Base-by-base conservation (phyloP, 306 rosid genomes). In the Malus asiatica region DNA sequence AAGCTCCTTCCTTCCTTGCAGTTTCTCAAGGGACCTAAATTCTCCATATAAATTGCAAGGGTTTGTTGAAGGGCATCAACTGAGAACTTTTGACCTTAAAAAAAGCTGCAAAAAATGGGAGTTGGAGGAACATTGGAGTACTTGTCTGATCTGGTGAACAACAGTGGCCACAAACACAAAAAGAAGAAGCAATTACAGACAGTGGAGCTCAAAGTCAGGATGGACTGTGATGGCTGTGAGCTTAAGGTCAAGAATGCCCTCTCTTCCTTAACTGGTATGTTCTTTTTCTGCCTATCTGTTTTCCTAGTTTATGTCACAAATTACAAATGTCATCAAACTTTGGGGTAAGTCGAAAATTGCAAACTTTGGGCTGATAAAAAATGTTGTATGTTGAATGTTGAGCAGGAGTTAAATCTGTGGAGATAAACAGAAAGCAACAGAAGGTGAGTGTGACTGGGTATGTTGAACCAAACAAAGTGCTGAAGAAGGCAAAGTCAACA, bases 171-270 rank as follows among this genome's bases (percentile, higher is more conserved):
- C 66, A 86, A 76, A 32, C 86, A 84, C 83, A 95, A 87, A 81
- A 93, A 83, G 90, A 94, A 77, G 88, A 92, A 89, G 82, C 96
- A 90, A 82, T 82, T 89, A 13, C 93, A 88, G 45, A 92, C 97
- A 0, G 97, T 95, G 68, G 99, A 95, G 80, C 82, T 95, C 27
- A 96, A 92, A 81, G 93, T 92, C 69, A 88, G 96, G 73, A 96
- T 96, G 98, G 99, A 96, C 85, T 96, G 98, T 88, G 98, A 95
- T 81, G 99, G 99, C 33, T 96, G 99, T 88, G 99, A 90, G 85
- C 93, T 92, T 14, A 92, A 96, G 91, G 91, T 96, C 83, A 96
- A 90, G 88, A 92, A 92, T 46, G 83, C 93, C n/a, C 93, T 96
- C 69, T 88, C 96, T 72, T 86, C 97, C 23, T 78, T 92, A 52